These are phyloP conservation scores for Amanita exitialis DNA, from an alignment of 768 basidiomycete species.

Conservation along the genomic window DNA sequence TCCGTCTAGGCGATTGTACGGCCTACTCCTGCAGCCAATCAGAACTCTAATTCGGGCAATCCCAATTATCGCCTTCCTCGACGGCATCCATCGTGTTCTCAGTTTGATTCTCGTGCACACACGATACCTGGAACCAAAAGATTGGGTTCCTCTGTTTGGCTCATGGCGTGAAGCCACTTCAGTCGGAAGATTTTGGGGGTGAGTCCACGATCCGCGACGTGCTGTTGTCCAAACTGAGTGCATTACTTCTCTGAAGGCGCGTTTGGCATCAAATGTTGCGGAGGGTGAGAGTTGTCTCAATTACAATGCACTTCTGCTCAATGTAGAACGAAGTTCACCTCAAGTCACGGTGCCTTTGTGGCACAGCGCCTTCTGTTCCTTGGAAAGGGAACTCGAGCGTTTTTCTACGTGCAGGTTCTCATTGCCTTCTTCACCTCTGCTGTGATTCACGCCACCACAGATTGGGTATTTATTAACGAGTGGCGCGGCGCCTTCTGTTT, in stretches of 20 bases:
- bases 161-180: constrained; percentile 23
- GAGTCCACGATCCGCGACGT: constrained; percentile 8
- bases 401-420: constrained; percentile 22
- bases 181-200: constrained; percentile 31
- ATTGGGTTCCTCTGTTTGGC: constrained; percentile 31
- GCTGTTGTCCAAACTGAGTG: neutral
- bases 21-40: constrained; percentile 10
- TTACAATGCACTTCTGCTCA: neutral
- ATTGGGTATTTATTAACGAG: constrained; percentile 15
- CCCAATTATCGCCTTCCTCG: constrained; percentile 7
- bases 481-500: constrained; percentile 11
- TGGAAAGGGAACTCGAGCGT: constrained; percentile 14
- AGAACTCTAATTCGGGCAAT: constrained; percentile 1
- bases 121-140: constrained; percentile 19
- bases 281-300: constrained; percentile 16
- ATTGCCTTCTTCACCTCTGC: constrained; percentile 25
- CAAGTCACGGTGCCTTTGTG: constrained; percentile 16
- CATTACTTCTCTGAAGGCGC: constrained; percentile 11
- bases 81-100: constrained; percentile 6
- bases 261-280: constrained; percentile 29
- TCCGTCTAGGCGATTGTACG: constrained; percentile 6
- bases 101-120: constrained; percentile 15
- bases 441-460: constrained; percentile 22
- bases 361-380: constrained; percentile 15
- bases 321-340: neutral